phyloP scores from a whole-genome alignment of 768 basidiomycete species.

The Lactifluus hygrophoroides region DNA sequence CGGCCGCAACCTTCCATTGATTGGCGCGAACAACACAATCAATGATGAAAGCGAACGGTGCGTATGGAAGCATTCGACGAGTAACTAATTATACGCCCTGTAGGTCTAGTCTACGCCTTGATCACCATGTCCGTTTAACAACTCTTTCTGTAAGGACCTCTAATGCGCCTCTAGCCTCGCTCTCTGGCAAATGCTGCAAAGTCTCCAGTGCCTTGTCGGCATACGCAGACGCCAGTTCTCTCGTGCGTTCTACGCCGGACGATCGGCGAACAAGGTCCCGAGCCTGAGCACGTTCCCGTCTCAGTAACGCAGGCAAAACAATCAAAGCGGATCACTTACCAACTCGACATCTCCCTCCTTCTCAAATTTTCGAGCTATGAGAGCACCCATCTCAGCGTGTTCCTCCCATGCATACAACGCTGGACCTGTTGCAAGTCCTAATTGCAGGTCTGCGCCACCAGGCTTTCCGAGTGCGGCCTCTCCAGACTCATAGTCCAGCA shows the following conservation, averaged over 20 bases:
- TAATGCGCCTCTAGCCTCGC: constrained; percentile 71
- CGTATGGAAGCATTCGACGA: neutral
- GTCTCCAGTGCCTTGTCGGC: constrained; percentile 69
- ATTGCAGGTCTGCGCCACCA: constrained; percentile 51
- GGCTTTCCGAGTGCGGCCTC: constrained; percentile 79
- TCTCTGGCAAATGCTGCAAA: constrained; percentile 65
- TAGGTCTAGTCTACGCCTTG: constrained; percentile 1
- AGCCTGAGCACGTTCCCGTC: constrained; percentile 37
- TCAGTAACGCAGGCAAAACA: neutral
- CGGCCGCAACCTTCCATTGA: too few relatives aligned
- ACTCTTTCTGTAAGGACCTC: constrained; percentile 62
- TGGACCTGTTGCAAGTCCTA: constrained; percentile 75
- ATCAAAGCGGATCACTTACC: constrained; percentile 37
- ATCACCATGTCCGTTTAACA: constrained; percentile 48
- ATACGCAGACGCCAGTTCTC: constrained; percentile 64
- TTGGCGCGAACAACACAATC: neutral
- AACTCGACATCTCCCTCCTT: constrained; percentile 71
- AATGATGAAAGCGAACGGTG: neutral
- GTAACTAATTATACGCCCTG: neutral
- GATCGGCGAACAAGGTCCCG: constrained; percentile 57
- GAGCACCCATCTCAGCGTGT: constrained; percentile 60
- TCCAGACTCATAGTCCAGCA: constrained; percentile 85
- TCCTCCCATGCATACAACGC: constrained; percentile 83
- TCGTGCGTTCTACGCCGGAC: constrained; percentile 71
- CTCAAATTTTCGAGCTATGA: constrained; percentile 75